A percentile compares a stretch with the other conserved stretches of the same genome.
Evolutionary conservation across 164 flowering plant species (phyloP).

Genomic region (Cinnamomum micranthum): DNA sequence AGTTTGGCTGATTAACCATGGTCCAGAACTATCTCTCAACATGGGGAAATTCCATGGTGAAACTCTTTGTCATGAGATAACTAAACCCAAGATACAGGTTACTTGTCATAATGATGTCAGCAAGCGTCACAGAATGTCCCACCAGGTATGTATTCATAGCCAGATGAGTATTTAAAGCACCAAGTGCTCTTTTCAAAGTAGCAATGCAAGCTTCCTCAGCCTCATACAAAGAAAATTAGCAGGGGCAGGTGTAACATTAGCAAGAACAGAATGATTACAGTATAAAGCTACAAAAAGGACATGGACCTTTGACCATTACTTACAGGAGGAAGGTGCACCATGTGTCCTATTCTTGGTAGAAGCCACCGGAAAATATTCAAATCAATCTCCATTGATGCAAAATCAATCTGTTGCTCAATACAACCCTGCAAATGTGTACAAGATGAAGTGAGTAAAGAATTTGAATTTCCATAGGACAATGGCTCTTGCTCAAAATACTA

Average conservation of each 20-base stretch:
- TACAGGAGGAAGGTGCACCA: constrained; percentile 3
- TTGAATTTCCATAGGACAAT: no score
- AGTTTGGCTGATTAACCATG: constrained; percentile 79
- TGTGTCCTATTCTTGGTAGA: constrained; percentile 47
- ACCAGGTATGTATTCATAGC: constrained; percentile 68
- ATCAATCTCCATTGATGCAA: constrained; percentile 69
- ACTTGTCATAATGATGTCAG: constrained; percentile 66
- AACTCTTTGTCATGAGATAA: constrained; percentile 55
- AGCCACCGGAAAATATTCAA: constrained; percentile 40
- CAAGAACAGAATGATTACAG: no score
- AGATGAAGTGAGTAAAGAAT: no score
- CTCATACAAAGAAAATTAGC: no score
- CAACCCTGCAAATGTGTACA: constrained; percentile 34
- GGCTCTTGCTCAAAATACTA: no score
- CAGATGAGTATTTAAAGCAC: constrained; percentile 63
- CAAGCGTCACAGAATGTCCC: constrained; percentile 46
- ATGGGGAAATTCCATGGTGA: constrained; percentile 87
- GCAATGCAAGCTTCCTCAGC: constrained; percentile 61
- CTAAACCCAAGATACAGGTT: constrained; percentile 54
- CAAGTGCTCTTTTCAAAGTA: constrained; percentile 70
- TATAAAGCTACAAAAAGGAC: no score
- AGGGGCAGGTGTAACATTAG: no score
- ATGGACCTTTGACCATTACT: not conserved
- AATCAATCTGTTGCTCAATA: constrained; percentile 89
- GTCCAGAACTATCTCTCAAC: constrained; percentile 99